phyloP scores from a whole-genome alignment of 2,329 filamentous ascomycete species.

The Chalaropsis ovoidea region DNA sequence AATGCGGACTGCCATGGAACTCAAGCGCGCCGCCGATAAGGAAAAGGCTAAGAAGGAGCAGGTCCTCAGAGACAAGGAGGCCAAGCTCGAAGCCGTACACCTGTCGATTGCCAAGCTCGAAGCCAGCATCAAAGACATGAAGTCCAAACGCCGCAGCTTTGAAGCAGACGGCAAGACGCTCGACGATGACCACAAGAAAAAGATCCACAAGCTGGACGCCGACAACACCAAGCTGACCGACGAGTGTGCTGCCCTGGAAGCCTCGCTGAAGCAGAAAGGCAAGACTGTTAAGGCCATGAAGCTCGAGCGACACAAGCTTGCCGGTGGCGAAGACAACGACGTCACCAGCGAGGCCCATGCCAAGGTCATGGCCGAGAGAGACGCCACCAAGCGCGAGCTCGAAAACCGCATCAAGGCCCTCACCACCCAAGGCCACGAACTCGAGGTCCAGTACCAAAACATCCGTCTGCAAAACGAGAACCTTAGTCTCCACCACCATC shows the following conservation, averaged over 20 bases:
- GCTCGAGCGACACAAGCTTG: slow-evolving; percentile 54
- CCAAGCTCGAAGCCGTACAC: slow-evolving; percentile 57
- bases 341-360: slow-evolving; percentile 43
- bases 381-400: slow-evolving; percentile 18
- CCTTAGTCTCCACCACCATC: slow-evolving; percentile 36
- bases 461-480: slow-evolving; percentile 38
- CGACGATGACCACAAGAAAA: slow-evolving; percentile 42
- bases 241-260: slow-evolving; percentile 55
- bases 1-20: slow-evolving; percentile 66
- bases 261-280: slow-evolving; percentile 55
- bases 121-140: slow-evolving; percentile 51
- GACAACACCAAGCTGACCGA: slow-evolving; percentile 54
- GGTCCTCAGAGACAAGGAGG: slow-evolving; percentile 55
- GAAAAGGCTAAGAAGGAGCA: slow-evolving; percentile 70
- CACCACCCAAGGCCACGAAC: slow-evolving; percentile 37
- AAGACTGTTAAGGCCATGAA: slow-evolving; percentile 64
- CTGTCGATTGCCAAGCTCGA: slow-evolving; percentile 62
- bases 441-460: slow-evolving; percentile 37
- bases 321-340: slow-evolving; percentile 52
- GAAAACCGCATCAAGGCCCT: slow-evolving; percentile 18
- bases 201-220: slow-evolving; percentile 43
- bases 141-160: slow-evolving; percentile 45
- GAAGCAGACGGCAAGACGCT: slow-evolving; percentile 44
- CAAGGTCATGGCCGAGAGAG: slow-evolving; percentile 11
- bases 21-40: slow-evolving; percentile 71